Evolutionary conservation across 1,284 basidiomycete genomes (phyloP).

Genomic region (Cutaneotrichosporon sp.): DNA sequence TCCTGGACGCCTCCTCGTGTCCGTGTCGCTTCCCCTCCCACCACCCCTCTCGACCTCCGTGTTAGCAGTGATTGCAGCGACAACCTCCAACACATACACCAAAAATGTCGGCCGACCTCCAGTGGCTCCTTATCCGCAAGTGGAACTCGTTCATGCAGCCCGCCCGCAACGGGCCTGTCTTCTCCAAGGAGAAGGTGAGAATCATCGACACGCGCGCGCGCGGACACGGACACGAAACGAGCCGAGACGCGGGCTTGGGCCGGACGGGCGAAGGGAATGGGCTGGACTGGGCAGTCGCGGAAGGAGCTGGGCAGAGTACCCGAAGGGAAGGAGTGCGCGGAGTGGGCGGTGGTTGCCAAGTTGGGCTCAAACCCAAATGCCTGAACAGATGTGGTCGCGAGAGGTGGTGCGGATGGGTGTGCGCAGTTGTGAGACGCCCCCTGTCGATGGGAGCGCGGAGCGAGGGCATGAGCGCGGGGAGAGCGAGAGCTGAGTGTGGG

Average conservation of each 20-base stretch:
- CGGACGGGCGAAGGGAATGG: not conserved
- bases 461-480: too few species aligned
- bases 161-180: constrained; percentile 67
- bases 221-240: not conserved
- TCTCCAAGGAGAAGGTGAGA: constrained; percentile 76
- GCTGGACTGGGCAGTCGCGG: not conserved
- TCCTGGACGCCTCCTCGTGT: too few species aligned
- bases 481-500: too few species aligned
- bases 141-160: constrained; percentile 81
- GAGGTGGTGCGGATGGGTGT: too few species aligned
- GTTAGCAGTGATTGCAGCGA: too few species aligned
- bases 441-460: too few species aligned
- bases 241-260: not conserved
- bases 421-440: too few species aligned
- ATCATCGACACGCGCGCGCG: not conserved
- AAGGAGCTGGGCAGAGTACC: not conserved
- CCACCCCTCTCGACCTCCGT: too few species aligned
- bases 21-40: too few species aligned
- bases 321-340: not conserved
- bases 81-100: constrained; percentile 6
- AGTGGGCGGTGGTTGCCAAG: not conserved
- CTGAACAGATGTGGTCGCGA: too few species aligned
- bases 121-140: constrained; percentile 87
- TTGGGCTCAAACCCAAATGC: too few species aligned
- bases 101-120: constrained; percentile 60